phyloP scores from a whole-genome alignment of 805 yeast species.

The Kodamaea sagamina region DNA sequence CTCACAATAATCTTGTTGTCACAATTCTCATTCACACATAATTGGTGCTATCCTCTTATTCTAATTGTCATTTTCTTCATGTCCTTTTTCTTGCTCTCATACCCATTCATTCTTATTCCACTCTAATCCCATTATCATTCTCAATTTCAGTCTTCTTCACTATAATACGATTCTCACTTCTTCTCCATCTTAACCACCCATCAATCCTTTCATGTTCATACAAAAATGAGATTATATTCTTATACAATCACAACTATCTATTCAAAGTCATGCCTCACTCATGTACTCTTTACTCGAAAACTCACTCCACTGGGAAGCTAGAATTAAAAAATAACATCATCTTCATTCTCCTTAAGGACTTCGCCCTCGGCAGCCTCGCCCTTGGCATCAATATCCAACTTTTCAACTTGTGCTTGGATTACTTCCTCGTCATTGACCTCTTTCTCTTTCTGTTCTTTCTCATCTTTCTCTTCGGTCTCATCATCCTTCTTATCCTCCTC shows the following conservation, averaged over 20 bases:
- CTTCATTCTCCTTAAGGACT: constrained; percentile 44
- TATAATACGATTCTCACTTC: no score
- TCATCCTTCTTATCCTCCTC: constrained; percentile 16
- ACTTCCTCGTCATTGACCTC: constrained; percentile 5
- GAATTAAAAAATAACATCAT: constrained; percentile 44
- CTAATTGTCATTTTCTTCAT: no score
- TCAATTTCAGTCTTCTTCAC: no score
- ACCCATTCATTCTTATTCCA: no score
- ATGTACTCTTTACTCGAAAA: neutral
- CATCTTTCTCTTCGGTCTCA: constrained; percentile 15
- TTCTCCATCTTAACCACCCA: no score
- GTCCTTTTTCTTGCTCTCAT: no score
- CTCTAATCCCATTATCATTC: no score
- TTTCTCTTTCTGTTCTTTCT: constrained; percentile 13
- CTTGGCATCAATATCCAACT: constrained; percentile 23
- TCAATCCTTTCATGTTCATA: no score
- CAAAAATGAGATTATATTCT: no score
- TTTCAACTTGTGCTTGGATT: constrained; percentile 25
- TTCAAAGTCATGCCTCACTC: neutral
- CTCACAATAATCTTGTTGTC: no score
- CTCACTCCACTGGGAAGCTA: constrained; percentile 1
- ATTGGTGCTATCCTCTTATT: no score
- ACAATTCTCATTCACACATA: no score
- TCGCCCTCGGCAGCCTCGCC: constrained; percentile 22
- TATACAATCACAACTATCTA: neutral